Conservation (phyloP, 1,284 basidiomycete genomes). For the Gymnopus androsaceus region DNA sequence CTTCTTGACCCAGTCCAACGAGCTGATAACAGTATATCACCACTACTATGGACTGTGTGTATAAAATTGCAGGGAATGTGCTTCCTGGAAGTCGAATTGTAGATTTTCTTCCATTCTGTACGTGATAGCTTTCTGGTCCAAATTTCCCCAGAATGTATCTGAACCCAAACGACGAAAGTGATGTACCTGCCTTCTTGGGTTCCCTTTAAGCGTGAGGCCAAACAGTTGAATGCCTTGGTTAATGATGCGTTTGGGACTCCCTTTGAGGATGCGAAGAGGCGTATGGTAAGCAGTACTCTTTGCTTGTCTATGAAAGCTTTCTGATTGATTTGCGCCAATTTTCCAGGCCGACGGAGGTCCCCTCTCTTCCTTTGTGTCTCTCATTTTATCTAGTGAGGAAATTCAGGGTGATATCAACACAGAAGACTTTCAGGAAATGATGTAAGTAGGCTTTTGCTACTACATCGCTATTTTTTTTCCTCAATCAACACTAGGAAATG, state of each 20-base stretch:
- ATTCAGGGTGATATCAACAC: neutral
- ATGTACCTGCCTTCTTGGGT: slow-evolving; percentile 3
- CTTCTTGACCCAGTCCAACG: neutral
- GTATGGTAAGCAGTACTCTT: neutral
- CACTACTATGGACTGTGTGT: neutral
- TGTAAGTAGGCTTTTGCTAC: neutral
- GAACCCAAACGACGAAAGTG: neutral
- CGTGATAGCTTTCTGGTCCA: neutral
- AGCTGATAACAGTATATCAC: neutral
- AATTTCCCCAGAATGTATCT: neutral
- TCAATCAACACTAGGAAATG: neutral
- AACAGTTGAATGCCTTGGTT: neutral
- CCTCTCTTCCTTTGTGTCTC: neutral
- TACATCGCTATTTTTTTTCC: neutral
- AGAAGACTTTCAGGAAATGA: neutral
- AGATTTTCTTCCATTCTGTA: slow-evolving; percentile 3
- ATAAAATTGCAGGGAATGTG: neutral
- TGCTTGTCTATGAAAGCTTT: neutral
- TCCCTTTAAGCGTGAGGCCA: neutral
- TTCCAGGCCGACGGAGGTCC: neutral
- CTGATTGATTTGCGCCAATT: neutral
- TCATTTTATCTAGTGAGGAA: neutral
- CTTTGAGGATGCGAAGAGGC: slow-evolving; percentile 1
- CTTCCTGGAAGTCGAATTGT: slow-evolving; percentile 1
- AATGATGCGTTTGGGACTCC: neutral